A percentile compares a stretch with the other conserved stretches of the same genome.
phyloP scores from a whole-genome alignment of 2,329 filamentous ascomycete species.

The Coniella vitis region DNA sequence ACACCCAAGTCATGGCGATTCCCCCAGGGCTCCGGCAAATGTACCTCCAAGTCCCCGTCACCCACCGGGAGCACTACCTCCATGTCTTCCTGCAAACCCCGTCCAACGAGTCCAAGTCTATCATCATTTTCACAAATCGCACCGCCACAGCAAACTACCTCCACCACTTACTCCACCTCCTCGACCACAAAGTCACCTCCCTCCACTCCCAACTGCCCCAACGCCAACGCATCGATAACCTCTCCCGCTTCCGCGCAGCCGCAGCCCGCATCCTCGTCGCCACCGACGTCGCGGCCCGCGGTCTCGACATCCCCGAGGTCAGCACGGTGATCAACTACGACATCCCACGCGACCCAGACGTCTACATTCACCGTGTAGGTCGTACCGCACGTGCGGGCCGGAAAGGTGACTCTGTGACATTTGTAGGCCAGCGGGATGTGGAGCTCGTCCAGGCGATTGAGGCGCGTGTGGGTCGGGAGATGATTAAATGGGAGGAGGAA shows the following conservation, averaged over 20 bases:
- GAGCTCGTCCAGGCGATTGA: slow-evolving; percentile 88
- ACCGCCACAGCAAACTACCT: slow-evolving; percentile 83
- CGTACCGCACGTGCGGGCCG: slow-evolving; percentile 90
- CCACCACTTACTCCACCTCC: slow-evolving; percentile 77
- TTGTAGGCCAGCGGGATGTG: slow-evolving; percentile 91
- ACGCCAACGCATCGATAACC: slow-evolving; percentile 75
- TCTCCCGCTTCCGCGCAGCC: slow-evolving; percentile 83
- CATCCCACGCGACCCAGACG: slow-evolving; percentile 89
- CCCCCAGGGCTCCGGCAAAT: slow-evolving; percentile 75
- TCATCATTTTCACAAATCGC: slow-evolving; percentile 93
- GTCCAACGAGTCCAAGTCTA: slow-evolving; percentile 64
- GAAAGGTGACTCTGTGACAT: slow-evolving; percentile 72
- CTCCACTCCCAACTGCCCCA: slow-evolving; percentile 85
- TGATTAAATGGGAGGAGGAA: slow-evolving; percentile 82
- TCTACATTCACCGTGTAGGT: slow-evolving; percentile 95
- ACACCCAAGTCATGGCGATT: slow-evolving; percentile 67
- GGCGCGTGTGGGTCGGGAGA: slow-evolving; percentile 66
- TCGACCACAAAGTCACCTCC: slow-evolving; percentile 85
- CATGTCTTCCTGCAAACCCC: slow-evolving; percentile 81
- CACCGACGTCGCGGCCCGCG: slow-evolving; percentile 89
- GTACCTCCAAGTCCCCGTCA: slow-evolving; percentile 82
- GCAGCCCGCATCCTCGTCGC: slow-evolving; percentile 87
- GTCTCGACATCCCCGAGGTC: slow-evolving; percentile 92
- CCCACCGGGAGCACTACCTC: slow-evolving; percentile 90
- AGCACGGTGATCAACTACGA: slow-evolving; percentile 92